Conservation (phyloP, 345 rosid species). For the Psidium friedrichsthalianum region DNA sequence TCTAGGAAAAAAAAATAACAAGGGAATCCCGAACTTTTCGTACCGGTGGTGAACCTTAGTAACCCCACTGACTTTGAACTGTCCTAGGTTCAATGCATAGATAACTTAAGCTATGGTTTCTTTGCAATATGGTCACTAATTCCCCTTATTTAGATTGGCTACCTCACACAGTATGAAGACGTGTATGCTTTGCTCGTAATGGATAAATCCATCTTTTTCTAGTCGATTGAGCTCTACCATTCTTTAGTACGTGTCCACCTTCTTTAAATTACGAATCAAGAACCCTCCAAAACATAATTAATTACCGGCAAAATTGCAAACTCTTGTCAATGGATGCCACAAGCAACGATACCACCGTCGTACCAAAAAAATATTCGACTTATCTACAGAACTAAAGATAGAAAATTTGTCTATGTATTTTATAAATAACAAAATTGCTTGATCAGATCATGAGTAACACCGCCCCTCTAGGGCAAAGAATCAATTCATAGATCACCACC, state of each 20-base stretch:
- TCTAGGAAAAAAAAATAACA: neutral
- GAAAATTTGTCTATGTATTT: neutral
- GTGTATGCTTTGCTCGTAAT: neutral
- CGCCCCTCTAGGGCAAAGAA: neutral
- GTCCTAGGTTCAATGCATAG: neutral
- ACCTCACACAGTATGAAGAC: neutral
- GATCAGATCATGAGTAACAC: neutral
- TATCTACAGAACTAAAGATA: neutral
- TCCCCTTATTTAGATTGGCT: neutral
- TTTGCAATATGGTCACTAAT: neutral
- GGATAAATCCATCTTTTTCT: neutral
- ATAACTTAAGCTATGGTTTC: neutral
- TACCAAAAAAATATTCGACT: neutral
- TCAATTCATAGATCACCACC: neutral
- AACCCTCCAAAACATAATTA: neutral
- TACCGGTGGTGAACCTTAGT: neutral
- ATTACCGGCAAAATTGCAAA: neutral
- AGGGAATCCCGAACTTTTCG: slow-evolving; percentile 11
- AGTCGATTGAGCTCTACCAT: neutral
- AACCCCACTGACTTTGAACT: neutral
- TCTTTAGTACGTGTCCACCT: neutral
- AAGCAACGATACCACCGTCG: neutral
- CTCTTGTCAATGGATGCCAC: neutral
- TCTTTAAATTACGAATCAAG: neutral
- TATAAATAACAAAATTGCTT: neutral